These are phyloP conservation scores for Holtermannia corniformis DNA, from an alignment of 768 basidiomycete genomes.

Conservation along the genomic window DNA sequence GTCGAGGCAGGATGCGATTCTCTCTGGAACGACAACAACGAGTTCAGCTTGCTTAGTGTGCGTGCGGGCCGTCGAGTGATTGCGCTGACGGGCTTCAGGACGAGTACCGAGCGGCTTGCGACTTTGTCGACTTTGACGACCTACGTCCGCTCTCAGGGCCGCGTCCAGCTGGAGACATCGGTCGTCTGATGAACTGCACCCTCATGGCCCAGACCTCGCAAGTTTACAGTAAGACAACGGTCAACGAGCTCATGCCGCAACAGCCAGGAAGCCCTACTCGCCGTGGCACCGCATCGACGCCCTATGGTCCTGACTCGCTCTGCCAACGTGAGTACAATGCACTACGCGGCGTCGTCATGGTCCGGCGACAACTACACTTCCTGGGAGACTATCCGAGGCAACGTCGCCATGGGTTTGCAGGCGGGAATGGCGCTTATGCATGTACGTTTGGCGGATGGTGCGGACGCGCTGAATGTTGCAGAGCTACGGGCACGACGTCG, in stretches of 20 bases:
- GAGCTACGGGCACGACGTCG: constrained; percentile 36
- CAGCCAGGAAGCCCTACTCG: constrained; percentile 24
- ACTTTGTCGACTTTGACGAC: not conserved
- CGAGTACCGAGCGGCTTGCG: not conserved
- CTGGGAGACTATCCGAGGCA: constrained; percentile 39
- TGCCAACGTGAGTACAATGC: constrained; percentile 37
- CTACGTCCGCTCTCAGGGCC: too few species aligned
- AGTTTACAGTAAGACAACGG: not conserved
- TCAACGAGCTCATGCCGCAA: constrained; percentile 25
- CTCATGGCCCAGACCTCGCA: constrained; percentile 1
- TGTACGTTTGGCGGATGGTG: constrained; percentile 1
- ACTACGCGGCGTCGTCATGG: constrained; percentile 37
- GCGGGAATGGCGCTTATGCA: constrained; percentile 35
- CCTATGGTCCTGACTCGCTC: constrained; percentile 38
- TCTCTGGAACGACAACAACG: constrained; percentile 29
- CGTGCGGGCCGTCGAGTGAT: not conserved
- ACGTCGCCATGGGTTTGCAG: constrained; percentile 34
- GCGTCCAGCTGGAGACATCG: constrained; percentile 7
- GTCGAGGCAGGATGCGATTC: constrained; percentile 35
- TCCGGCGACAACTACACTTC: constrained; percentile 37
- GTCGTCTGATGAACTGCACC: not conserved
- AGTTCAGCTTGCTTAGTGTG: constrained; percentile 1
- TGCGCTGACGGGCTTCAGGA: not conserved
- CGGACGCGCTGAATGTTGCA: too few species aligned
- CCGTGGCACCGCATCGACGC: constrained; percentile 22